Evolutionary conservation across 768 basidiomycete species (phyloP).

Genomic region (Trametes punicea): DNA sequence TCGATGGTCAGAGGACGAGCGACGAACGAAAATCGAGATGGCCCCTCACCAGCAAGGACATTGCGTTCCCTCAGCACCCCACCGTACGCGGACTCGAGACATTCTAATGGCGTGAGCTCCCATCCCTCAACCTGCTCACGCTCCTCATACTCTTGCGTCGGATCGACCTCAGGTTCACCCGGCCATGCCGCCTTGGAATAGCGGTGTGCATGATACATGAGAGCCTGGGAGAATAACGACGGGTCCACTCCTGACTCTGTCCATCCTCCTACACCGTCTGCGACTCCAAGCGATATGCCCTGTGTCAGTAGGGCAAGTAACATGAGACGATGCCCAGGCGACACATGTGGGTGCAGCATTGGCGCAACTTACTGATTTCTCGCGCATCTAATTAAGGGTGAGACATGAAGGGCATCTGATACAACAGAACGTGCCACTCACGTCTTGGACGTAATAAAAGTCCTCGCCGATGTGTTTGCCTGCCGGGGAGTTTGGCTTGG

Average conservation of each 20-base stretch:
- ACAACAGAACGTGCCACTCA: slow-evolving; percentile 37
- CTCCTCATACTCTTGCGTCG: slow-evolving; percentile 68
- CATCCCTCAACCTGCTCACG: slow-evolving; percentile 64
- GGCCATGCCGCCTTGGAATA: slow-evolving; percentile 74
- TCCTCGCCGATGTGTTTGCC: slow-evolving; percentile 52
- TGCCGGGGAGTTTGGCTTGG: slow-evolving; percentile 38
- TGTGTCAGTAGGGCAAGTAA: slow-evolving; percentile 29
- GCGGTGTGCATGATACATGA: slow-evolving; percentile 84
- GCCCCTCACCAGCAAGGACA: slow-evolving; percentile 32
- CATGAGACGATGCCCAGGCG: slow-evolving; percentile 5
- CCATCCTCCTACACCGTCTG: slow-evolving; percentile 96
- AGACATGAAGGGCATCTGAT: background rate
- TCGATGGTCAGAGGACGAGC: background rate
- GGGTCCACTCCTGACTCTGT: slow-evolving; percentile 79
- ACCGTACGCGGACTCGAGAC: slow-evolving; percentile 67
- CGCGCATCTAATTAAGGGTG: slow-evolving; percentile 57
- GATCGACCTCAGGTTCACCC: slow-evolving; percentile 80
- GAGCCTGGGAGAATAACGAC: slow-evolving; percentile 83
- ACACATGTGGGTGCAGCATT: background rate
- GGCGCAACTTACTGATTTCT: slow-evolving; percentile 61
- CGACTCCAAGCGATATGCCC: slow-evolving; percentile 80
- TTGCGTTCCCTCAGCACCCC: slow-evolving; percentile 65
- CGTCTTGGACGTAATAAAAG: slow-evolving; percentile 69
- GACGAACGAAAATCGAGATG: background rate
- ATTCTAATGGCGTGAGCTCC: slow-evolving; percentile 65